Evolutionary conservation across 495 filamentous ascomycete genomes (phyloP), one percentile per base, ranked within the genome.

Genomic region (Podospora sp.): DNA sequence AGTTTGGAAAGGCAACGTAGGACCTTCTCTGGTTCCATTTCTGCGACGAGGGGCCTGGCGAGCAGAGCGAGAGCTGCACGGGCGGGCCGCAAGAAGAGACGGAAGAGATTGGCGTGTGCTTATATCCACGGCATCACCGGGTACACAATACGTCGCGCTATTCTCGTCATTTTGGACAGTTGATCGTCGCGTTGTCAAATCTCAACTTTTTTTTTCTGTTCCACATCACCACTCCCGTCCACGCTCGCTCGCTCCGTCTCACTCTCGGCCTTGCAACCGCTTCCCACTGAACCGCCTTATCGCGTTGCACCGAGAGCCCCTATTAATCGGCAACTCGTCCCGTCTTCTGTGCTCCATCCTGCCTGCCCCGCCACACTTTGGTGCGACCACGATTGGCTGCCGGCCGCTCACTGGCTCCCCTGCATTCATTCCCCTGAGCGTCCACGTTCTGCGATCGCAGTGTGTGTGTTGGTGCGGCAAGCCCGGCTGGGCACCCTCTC

Each of bases 271-370:
- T 58, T 58, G 18, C 25, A 14, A 16, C 21, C 18, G 18, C 22
- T 50, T 14, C 21, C 33, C 26, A 36, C 5, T 1, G 36, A 60
- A 50, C 58, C 52, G 52, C 52, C 52, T 22, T 55, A 22, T n/a
- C 52, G 22, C 56, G 56, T 29, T 8, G 26, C 16, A 27, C 24
- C 4, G 53, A 57, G 24, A 5, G 5, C 67, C 60, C 55, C 69
- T 67, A 68, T 66, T 64, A 65, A 66, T 73, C 64, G 67, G 68
- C 73, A 72, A 73, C 68, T 62, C 71, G 58, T 55, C 36, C 68
- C 49, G 60, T 24, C 25, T 21, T 59, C 59, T 29, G 36, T 55
- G 26, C 27, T 21, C 59, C 33, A 29, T 50, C 22, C 33, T 18
- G 29, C 33, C 61, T 52, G 61, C 24, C 40, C 61, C 62, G 50